Evolutionary conservation across 2,329 filamentous ascomycete genomes (phyloP).

Genomic region (Aspergillus pseudonomiae): DNA sequence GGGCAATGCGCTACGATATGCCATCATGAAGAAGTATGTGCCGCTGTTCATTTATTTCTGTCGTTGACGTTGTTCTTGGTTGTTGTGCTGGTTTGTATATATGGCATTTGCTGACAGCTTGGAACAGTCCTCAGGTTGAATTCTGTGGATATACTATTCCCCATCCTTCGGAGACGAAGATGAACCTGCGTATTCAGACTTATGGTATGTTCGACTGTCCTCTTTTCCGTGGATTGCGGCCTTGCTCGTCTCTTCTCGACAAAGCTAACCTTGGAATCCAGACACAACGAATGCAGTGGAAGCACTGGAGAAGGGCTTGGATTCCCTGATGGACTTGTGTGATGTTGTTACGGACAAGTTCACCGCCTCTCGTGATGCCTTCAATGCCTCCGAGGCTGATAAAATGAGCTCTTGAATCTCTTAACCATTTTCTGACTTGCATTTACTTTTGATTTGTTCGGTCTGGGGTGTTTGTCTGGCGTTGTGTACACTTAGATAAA

Average conservation of each 20-base stretch:
- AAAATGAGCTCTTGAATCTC: constrained; percentile 35
- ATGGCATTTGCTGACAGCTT: constrained; percentile 13
- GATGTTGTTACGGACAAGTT: constrained; percentile 95
- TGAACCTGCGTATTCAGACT: constrained; percentile 97
- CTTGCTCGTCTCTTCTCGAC: not conserved
- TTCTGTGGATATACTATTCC: constrained; percentile 98
- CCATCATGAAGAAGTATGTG: constrained; percentile 97
- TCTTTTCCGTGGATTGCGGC: not conserved
- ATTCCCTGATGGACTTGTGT: constrained; percentile 86
- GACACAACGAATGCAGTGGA: constrained; percentile 79
- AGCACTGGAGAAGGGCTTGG: constrained; percentile 85
- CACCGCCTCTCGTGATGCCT: constrained; percentile 66
- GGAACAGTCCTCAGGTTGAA: constrained; percentile 81
- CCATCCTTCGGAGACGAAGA: constrained; percentile 91
- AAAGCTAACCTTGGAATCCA: constrained; percentile 39
- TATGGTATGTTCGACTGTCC: constrained; percentile 68
- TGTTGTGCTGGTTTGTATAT: not conserved
- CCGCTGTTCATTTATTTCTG: constrained; percentile 2
- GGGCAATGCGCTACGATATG: constrained; percentile 89
- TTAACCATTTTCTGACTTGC: constrained; percentile 12
- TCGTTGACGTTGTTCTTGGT: not conserved
- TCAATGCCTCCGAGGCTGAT: constrained; percentile 46
- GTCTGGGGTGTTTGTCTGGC: constrained; percentile 13
- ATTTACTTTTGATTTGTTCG: constrained; percentile 11
- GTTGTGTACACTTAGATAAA: constrained; percentile 13